Evolutionary conservation across 2,329 filamentous ascomycete genomes (phyloP), one percentile per base, ranked within the genome.

Genomic region (Bipolaris sorokiniana): DNA sequence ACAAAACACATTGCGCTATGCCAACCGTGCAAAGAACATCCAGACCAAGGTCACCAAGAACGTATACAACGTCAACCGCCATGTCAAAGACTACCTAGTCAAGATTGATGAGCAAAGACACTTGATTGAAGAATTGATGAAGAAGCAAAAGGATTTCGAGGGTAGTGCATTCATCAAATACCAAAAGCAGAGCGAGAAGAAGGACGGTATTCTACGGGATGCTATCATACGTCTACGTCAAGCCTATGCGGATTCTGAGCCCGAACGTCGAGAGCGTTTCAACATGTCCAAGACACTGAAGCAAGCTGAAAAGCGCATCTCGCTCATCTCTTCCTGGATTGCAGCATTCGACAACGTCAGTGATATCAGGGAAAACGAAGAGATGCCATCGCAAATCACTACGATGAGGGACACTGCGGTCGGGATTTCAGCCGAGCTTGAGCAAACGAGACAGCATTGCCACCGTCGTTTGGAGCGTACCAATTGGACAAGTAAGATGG

Each of bases 31-130:
- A 57, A 99, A 99, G 85, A 99, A 99, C 72, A 99, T 99, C 73
- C 96, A 98, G 80, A 99, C 95, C 57, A 99, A 99, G 83, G 92
- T 97, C 55, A 97, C 95, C n/a, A 88, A 93, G 70, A 99, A 99
- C 73, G 93, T 98, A 22, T 99, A 96, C 81, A 99, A 99, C 76
- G 95, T 99, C 63, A 97, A 99, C 76, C 90, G 95, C 60, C 95
- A 99, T 78, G 95, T 99, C 71, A 99, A 99, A 81, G 95, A 99
- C 78, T 99, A 97, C 79, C 80, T 99, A 75, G 95, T 97, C 81
- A 98, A 98, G 84, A 99, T 99, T 69, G 94, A 99, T 73, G 95
- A 99, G 79, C 94, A 99, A 76, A 93, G 97, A 84, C 89, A 88
- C n/a, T 79, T 97, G 71, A 99, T 99, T 76, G 97, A 96, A 67